These are phyloP conservation scores for Magnusiomyces fungicola DNA, from an alignment of 1,139 yeast species.

Conservation along the genomic window DNA sequence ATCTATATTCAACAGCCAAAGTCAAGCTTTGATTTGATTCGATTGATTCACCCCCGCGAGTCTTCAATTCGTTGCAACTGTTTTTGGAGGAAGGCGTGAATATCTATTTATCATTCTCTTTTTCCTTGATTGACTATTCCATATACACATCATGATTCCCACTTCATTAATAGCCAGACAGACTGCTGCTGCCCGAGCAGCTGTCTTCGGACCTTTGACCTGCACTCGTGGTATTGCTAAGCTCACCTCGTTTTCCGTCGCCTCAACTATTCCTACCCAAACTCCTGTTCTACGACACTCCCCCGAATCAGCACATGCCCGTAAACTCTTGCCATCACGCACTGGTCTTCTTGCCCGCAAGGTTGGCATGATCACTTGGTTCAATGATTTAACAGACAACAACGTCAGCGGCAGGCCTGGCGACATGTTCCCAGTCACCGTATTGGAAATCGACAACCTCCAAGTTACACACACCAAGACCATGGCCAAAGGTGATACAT, in stretches of 20 bases:
- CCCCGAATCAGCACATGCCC: slow-evolving; percentile 35
- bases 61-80: too few species aligned
- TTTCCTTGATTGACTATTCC: too few species aligned
- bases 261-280: slow-evolving; percentile 25
- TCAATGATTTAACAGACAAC: slow-evolving; percentile 29
- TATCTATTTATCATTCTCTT: too few species aligned
- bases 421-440: slow-evolving; percentile 51
- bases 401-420: slow-evolving; percentile 7
- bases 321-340: slow-evolving; percentile 64
- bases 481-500: slow-evolving; percentile 55
- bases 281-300: slow-evolving; percentile 33
- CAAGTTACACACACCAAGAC: slow-evolving; percentile 78
- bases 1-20: too few species aligned
- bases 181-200: too few species aligned
- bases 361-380: slow-evolving; percentile 87
- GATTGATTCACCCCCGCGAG: too few species aligned
- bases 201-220: slow-evolving; percentile 1
- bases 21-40: too few species aligned
- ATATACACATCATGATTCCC: not conserved
- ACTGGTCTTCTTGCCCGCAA: slow-evolving; percentile 81
- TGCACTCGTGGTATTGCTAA: slow-evolving; percentile 22
- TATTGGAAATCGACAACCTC: slow-evolving; percentile 77
- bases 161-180: too few species aligned
- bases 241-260: slow-evolving; percentile 31
- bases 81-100: too few species aligned